Conservation (phyloP, 139 green algal genomes). For the Tetraselmis striata region DNA sequence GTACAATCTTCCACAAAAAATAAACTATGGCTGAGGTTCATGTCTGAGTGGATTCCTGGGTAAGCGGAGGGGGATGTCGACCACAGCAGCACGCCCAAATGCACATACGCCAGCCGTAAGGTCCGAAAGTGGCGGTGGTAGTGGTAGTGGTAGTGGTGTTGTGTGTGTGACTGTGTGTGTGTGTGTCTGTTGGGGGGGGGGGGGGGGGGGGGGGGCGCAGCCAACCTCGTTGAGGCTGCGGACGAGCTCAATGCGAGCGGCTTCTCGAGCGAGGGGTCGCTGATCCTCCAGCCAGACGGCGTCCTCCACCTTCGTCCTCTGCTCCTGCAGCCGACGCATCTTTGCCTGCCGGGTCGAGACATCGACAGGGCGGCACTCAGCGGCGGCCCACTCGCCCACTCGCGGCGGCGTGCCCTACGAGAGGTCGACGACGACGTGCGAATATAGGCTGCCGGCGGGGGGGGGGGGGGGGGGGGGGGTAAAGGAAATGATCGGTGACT, state of each 20-base stretch:
- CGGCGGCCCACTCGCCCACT: not conserved
- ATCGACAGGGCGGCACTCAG: not conserved
- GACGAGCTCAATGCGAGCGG: not conserved
- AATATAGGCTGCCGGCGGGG: too few relatives aligned
- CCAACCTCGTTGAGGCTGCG: not conserved
- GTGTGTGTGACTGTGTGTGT: not conserved
- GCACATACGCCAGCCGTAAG: too few relatives aligned
- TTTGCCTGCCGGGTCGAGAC: not conserved
- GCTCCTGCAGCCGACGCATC: not conserved
- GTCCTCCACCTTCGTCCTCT: not conserved
- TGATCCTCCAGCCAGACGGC: not conserved
- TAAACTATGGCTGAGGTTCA: not conserved
- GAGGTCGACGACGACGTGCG: not conserved
- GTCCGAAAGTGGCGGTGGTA: too few relatives aligned
- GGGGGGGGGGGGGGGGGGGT: too few relatives aligned
- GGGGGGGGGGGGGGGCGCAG: too few relatives aligned
- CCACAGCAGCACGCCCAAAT: too few relatives aligned
- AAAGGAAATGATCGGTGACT: not conserved
- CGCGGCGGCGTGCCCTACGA: not conserved
- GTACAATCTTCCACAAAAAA: not conserved
- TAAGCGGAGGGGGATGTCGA: too few relatives aligned
- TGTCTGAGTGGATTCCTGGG: not conserved
- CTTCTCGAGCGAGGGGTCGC: not conserved
- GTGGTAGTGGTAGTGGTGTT: not conserved
- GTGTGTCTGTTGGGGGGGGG: not conserved